Conservation (phyloP, 768 basidiomycete species). For the Tricholoma hemisulphureum region DNA sequence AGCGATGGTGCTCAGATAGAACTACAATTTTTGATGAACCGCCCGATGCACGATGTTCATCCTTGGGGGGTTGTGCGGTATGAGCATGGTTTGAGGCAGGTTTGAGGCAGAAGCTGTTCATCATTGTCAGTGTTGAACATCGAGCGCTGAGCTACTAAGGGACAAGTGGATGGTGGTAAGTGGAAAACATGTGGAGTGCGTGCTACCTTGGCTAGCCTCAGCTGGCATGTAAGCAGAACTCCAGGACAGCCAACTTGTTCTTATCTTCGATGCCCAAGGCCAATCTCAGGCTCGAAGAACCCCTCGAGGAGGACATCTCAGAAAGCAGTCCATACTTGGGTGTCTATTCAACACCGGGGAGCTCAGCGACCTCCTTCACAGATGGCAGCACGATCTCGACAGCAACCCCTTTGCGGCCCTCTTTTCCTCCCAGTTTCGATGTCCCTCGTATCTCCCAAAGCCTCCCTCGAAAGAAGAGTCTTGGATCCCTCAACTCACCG, state of each 20-base stretch:
- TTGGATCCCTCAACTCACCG: conserved; percentile 21
- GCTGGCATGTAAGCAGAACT: background rate
- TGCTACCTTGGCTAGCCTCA: background rate
- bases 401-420: conserved; percentile 15
- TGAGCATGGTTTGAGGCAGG: background rate
- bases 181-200: background rate
- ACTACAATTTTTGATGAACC: too few species aligned
- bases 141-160: too few species aligned
- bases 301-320: conserved; percentile 26
- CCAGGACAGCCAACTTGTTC: background rate
- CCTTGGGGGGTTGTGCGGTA: too few species aligned
- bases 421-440: conserved; percentile 13
- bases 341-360: conserved; percentile 19
- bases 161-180: background rate
- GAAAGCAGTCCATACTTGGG: conserved; percentile 26
- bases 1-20: too few species aligned
- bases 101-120: background rate
- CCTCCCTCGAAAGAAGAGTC: conserved; percentile 18
- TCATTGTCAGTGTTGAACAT: too few species aligned
- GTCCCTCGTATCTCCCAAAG: conserved; percentile 12
- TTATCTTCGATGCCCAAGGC: conserved; percentile 13
- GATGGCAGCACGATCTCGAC: conserved; percentile 15
- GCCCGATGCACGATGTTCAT: too few species aligned
- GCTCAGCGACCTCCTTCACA: conserved; percentile 22
- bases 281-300: conserved; percentile 19